Percentiles rank a stretch among this genome's conserved stretches.
Conservation (phyloP, 768 basidiomycete species). For the Boletus reticulatus region DNA sequence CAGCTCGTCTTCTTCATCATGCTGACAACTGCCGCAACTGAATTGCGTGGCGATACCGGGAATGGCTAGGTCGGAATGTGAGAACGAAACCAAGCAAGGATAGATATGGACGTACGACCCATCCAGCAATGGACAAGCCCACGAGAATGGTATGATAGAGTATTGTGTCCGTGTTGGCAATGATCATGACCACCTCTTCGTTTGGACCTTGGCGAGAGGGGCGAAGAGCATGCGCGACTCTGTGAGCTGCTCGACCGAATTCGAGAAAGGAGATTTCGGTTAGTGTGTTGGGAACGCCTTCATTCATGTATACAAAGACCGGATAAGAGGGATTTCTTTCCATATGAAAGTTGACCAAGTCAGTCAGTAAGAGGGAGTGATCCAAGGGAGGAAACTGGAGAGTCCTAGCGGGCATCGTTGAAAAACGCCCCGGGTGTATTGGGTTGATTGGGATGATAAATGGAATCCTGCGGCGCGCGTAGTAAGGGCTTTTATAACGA, state of each 20-base stretch:
- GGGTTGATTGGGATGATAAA: neutral
- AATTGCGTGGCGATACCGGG: neutral
- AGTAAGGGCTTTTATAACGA: too few species aligned
- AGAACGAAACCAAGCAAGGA: neutral
- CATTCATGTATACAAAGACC: conserved; percentile 15
- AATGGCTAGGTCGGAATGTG: neutral
- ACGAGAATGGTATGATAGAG: neutral
- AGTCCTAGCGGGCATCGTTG: neutral
- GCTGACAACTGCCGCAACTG: neutral
- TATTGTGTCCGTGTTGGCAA: neutral
- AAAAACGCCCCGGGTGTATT: neutral
- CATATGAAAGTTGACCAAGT: conserved; percentile 25
- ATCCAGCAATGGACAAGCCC: neutral
- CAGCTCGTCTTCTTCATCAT: conserved; percentile 3
- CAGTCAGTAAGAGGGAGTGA: conserved; percentile 20
- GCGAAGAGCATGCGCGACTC: neutral
- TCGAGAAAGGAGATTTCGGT: conserved; percentile 19
- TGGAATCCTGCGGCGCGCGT: neutral
- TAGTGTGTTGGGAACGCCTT: conserved; percentile 1
- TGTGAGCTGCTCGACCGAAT: conserved; percentile 1
- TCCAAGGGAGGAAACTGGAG: conserved; percentile 24
- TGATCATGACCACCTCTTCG: neutral
- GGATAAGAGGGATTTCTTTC: conserved; percentile 23
- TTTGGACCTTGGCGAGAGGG: neutral
- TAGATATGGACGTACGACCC: too few species aligned